These are phyloP conservation scores for Pseudogymnoascus sp. DNA, from an alignment of 2,329 filamentous ascomycete species.

Conservation along the genomic window DNA sequence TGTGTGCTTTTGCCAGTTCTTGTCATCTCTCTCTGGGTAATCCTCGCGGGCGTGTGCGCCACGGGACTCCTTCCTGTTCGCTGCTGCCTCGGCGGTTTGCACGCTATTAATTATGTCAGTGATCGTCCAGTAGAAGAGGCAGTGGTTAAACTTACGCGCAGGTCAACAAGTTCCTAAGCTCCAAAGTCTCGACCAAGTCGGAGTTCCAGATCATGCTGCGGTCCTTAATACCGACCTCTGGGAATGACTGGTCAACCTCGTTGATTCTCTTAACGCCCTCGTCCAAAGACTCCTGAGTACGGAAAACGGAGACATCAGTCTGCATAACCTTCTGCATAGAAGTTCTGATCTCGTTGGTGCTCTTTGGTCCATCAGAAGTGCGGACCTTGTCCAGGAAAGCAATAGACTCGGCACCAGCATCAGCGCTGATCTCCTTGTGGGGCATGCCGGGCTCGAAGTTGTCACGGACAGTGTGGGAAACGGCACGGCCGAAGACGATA, in stretches of 20 bases:
- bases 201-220: constrained; percentile 99
- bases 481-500: constrained; percentile 94
- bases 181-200: constrained; percentile 90
- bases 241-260: constrained; percentile 73
- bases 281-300: constrained; percentile 86
- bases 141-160: constrained; percentile 65
- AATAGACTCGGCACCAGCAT: constrained; percentile 84
- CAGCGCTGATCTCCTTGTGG: constrained; percentile 71
- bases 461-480: constrained; percentile 94
- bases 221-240: constrained; percentile 89
- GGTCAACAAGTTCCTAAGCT: constrained; percentile 89
- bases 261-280: constrained; percentile 86
- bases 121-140: constrained; percentile 18
- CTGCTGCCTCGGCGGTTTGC: constrained; percentile 86
- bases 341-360: constrained; percentile 78
- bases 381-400: constrained; percentile 78
- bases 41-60: constrained; percentile 97
- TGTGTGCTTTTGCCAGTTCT: constrained; percentile 99
- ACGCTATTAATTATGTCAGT: constrained; percentile 41
- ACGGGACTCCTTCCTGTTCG: constrained; percentile 93
- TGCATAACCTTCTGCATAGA: constrained; percentile 99
- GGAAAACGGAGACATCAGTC: constrained; percentile 92
- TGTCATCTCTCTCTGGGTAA: constrained; percentile 88
- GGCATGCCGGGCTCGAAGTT: constrained; percentile 79
- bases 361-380: constrained; percentile 76